Evolutionary conservation across 2,329 filamentous ascomycete genomes (phyloP).

Genomic region (Juglanconis sp.): DNA sequence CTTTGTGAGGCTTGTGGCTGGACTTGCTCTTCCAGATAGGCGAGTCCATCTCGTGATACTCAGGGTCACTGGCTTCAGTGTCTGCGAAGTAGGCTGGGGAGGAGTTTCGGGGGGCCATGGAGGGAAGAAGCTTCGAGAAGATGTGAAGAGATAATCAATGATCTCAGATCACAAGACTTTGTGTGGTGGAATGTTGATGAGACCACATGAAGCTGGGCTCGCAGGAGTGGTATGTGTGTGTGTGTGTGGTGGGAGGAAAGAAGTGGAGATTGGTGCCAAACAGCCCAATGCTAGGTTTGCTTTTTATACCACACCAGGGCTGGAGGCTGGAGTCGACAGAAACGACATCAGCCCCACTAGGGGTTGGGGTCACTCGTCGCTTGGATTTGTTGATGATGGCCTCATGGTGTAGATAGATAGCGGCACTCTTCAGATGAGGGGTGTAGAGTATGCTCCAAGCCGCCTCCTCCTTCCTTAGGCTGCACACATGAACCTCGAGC

Average conservation of each 20-base stretch:
- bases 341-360: neutral
- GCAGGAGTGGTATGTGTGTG: no score
- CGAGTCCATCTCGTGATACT: neutral
- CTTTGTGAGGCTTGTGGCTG: neutral
- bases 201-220: neutral
- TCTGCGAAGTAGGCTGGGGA: conserved; percentile 1
- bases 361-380: no score
- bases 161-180: neutral
- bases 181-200: neutral
- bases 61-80: neutral
- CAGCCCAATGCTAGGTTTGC: no score
- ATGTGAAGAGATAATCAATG: neutral
- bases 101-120: neutral
- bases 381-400: no score
- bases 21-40: neutral
- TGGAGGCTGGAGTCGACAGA: neutral
- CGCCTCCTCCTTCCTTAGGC: neutral
- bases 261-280: neutral
- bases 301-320: no score
- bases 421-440: no score
- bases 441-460: no score
- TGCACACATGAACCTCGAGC: neutral
- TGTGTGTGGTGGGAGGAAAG: neutral
- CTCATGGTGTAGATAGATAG: no score
- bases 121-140: neutral